Evolutionary conservation across 2,329 filamentous ascomycete species (phyloP).

Genomic region (Cladosporium sphaerospermum): DNA sequence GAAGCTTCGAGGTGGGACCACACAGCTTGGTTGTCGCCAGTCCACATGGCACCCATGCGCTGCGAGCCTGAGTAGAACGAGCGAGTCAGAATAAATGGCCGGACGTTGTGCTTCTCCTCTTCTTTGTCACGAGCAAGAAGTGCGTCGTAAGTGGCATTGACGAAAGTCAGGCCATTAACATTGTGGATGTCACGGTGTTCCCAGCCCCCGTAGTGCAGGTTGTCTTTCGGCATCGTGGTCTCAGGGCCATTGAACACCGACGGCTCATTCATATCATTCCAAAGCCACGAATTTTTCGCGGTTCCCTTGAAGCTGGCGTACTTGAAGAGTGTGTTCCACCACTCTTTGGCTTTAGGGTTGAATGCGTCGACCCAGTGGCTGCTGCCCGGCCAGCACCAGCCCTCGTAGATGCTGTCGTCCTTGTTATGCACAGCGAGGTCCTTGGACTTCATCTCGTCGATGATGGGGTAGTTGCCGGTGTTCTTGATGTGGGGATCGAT

Average conservation of each 20-base stretch:
- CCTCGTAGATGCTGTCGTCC: slow-evolving; percentile 80
- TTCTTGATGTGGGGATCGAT: slow-evolving; percentile 99
- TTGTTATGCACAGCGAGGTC: slow-evolving; percentile 84
- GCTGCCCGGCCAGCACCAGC: slow-evolving; percentile 97
- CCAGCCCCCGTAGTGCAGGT: slow-evolving; percentile 84
- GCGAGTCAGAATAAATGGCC: slow-evolving; percentile 88
- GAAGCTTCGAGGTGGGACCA: slow-evolving; percentile 89
- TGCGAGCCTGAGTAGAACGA: slow-evolving; percentile 91
- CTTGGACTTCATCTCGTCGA: slow-evolving; percentile 76
- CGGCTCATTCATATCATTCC: slow-evolving; percentile 99
- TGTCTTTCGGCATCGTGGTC: slow-evolving; percentile 98
- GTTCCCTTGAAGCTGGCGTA: slow-evolving; percentile 85
- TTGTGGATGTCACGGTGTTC: slow-evolving; percentile 97
- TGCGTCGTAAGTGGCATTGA: slow-evolving; percentile 87
- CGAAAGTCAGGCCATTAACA: slow-evolving; percentile 87
- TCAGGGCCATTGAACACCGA: slow-evolving; percentile 98
- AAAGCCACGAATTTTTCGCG: slow-evolving; percentile 80
- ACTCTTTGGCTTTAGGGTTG: slow-evolving; percentile 81
- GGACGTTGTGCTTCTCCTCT: slow-evolving; percentile 51
- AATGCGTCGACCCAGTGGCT: slow-evolving; percentile 97
- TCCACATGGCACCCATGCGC: slow-evolving; percentile 94
- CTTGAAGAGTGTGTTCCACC: slow-evolving; percentile 87
- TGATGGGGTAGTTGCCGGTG: slow-evolving; percentile 66
- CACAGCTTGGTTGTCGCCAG: slow-evolving; percentile 88
- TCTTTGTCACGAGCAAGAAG: slow-evolving; percentile 79